Evolutionary conservation across 2,329 filamentous ascomycete genomes (phyloP), one percentile per base, ranked within the genome.

Genomic region (Alternaria sp.): DNA sequence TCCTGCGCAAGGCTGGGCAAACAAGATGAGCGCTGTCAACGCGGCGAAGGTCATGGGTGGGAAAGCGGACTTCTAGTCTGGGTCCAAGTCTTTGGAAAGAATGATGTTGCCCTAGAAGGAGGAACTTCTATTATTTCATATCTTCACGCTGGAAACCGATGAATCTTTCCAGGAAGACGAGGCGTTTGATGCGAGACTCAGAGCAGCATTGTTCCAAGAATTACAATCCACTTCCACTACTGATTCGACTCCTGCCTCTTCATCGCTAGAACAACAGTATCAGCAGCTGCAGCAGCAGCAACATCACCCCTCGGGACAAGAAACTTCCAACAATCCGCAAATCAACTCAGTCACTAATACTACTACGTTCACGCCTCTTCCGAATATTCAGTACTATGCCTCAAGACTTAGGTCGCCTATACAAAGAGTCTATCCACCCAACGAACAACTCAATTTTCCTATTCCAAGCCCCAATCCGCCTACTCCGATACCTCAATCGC

Each of bases 11-110:
- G 91, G 89, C 22, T 99, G 95, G 93, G 94, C 95, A 63, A 90
- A 91, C 68, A 99, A 99, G 85, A 96, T 99, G 90, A 94, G 93
- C 73, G 94, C 95, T 24, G 91, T 99, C 16, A 93, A 97, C 80
- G 94, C 94, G 2, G 93, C 93, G 47, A 98, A 98, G 83, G 93
- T 82, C 61, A 85, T 84, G 81, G 81, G 81, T 57, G 79, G 79
- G 8, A 81, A 80, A 69, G 76, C 74, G 36, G 79, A 81, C 54
- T 76, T 79, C 52, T 79, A 69, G 44, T 32, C n/a, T 39, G 12
- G 4, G 34, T 51, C n/a, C 16, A 47, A 20, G 26, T 47, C 20
- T 16, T 9, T 4, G 20, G 43, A 26, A 28, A 9, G 14, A 30
- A 14, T 3, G 14, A n/a, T 12, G 4, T 30, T 47, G 16, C n/a